A percentile compares a stretch with the other conserved stretches of the same genome.
phyloP scores from a whole-genome alignment of 805 yeast species.

The Candida ficus region DNA sequence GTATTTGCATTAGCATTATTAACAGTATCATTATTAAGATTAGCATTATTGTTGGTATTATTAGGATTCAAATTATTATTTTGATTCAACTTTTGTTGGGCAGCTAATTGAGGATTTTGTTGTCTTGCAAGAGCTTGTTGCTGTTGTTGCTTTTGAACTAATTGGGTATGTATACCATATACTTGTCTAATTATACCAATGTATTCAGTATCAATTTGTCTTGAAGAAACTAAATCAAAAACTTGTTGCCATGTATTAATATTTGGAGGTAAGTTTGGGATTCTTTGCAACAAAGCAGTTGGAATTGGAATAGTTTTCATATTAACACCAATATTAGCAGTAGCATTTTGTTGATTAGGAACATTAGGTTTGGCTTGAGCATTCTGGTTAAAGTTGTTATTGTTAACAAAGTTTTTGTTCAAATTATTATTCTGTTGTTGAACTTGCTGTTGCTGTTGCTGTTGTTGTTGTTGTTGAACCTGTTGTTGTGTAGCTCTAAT shows the following conservation, averaged over 20 bases:
- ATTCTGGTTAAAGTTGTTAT: constrained; percentile 8
- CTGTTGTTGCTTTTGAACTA: constrained; percentile 32
- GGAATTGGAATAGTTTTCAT: constrained; percentile 72
- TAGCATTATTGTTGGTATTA: constrained; percentile 23
- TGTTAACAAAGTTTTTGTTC: constrained; percentile 5
- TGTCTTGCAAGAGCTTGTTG: constrained; percentile 14
- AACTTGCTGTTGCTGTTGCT: constrained; percentile 22
- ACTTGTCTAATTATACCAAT: constrained; percentile 59
- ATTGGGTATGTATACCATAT: constrained; percentile 61
- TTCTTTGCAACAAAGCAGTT: constrained; percentile 51
- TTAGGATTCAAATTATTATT: constrained; percentile 20
- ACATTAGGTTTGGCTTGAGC: constrained; percentile 12
- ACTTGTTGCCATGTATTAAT: constrained; percentile 80
- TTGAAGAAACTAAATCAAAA: constrained; percentile 54
- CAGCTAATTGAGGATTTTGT: constrained; percentile 23
- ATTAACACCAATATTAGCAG: constrained; percentile 28
- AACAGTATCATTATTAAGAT: constrained; percentile 12
- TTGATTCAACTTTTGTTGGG: constrained; percentile 21
- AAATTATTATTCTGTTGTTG: not conserved
- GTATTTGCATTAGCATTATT: constrained; percentile 11
- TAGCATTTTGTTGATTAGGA: not conserved
- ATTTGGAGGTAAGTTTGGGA: constrained; percentile 75
- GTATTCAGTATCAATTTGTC: constrained; percentile 52
- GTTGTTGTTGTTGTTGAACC: constrained; percentile 18
- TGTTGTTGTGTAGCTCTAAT: constrained; percentile 24